These are phyloP conservation scores for Firmiana major DNA, from an alignment of 345 rosid genomes.

Conservation along the genomic window DNA sequence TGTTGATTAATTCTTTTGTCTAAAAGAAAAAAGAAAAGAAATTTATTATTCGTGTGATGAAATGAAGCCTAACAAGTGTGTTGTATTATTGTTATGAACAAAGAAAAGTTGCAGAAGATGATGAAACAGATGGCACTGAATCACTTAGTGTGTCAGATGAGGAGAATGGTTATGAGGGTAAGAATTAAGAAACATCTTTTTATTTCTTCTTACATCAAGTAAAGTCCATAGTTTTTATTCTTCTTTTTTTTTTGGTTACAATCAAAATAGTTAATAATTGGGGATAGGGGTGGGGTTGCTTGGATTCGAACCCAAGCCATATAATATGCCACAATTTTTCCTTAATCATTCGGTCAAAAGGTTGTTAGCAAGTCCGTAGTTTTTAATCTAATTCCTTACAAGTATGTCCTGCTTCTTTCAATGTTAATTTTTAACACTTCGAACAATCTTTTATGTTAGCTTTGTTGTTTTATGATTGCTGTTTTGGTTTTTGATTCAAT, in stretches of 20 bases:
- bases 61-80: constrained; percentile 5
- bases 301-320: too few relatives aligned
- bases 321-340: too few relatives aligned
- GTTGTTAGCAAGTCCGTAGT: neutral
- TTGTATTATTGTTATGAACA: constrained; percentile 24
- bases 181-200: constrained; percentile 22
- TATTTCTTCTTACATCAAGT: neutral
- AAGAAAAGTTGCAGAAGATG: constrained; percentile 60
- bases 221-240: neutral
- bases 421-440: neutral
- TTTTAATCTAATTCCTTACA: neutral
- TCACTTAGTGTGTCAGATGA: constrained; percentile 30
- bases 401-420: neutral
- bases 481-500: neutral
- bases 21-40: neutral
- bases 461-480: too few relatives aligned
- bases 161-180: constrained; percentile 43
- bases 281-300: too few relatives aligned
- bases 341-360: too few relatives aligned
- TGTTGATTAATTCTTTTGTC: neutral
- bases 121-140: constrained; percentile 36
- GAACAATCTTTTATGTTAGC: neutral
- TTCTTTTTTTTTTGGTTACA: too few relatives aligned
- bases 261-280: too few relatives aligned
- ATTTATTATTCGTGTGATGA: neutral